Evolutionary conservation across 345 rosid species (phyloP).

Genomic region (Hevea brasiliensis): DNA sequence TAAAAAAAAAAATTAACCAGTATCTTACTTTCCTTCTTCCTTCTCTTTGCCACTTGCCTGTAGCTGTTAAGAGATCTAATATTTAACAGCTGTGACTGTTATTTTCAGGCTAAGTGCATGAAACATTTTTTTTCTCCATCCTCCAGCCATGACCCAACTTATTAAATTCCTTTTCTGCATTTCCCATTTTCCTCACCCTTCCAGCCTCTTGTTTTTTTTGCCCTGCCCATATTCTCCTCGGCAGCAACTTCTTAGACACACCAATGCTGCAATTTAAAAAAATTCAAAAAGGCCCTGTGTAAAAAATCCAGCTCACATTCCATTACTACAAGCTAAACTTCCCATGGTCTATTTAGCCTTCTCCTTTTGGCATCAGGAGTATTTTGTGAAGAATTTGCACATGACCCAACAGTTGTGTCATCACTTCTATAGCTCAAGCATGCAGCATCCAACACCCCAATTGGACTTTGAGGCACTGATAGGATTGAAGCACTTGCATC

Average conservation of each 20-base stretch:
- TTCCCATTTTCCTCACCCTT: conserved; percentile 1
- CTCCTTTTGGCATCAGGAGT: conserved; percentile 50
- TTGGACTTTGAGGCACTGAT: conserved; percentile 61
- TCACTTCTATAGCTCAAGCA: conserved; percentile 69
- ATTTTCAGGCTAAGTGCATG: conserved; percentile 38
- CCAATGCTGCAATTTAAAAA: conserved; percentile 20
- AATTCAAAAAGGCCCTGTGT: not conserved
- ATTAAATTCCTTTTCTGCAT: conserved; percentile 10
- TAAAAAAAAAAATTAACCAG: not conserved
- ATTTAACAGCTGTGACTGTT: conserved; percentile 49
- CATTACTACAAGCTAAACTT: conserved; percentile 22
- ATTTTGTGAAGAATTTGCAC: conserved; percentile 45
- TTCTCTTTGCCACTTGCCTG: conserved; percentile 9
- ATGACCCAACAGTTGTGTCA: conserved; percentile 42
- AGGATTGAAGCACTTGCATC: conserved; percentile 25
- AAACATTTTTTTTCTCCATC: conserved; percentile 24
- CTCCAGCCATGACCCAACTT: conserved; percentile 38
- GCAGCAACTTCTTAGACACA: conserved; percentile 23
- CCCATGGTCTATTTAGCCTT: conserved; percentile 41
- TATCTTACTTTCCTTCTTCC: conserved; percentile 6
- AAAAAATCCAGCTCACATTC: not conserved
- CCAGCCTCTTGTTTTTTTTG: not conserved
- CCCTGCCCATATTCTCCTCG: not conserved
- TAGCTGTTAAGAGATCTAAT: conserved; percentile 54
- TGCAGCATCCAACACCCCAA: conserved; percentile 67